Percentiles rank a stretch among this genome's conserved stretches.
Conservation (phyloP, 1,139 yeast genomes). For the Pneumocystis carinii region DNA sequence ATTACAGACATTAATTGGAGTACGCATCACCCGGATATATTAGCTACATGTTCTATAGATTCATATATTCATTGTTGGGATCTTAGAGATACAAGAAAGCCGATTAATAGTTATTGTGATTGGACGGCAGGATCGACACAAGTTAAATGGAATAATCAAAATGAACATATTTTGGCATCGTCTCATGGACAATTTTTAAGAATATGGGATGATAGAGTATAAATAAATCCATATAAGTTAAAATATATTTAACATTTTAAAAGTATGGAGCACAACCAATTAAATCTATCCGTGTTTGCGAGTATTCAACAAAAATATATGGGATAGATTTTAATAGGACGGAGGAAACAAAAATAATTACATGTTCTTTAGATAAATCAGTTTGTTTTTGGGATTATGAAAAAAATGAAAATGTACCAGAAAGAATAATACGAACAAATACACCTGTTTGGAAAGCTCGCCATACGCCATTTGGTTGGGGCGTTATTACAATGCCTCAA, state of each 20-base stretch:
- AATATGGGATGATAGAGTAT: slow-evolving; percentile 64
- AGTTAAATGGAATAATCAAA: slow-evolving; percentile 77
- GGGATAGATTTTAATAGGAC: slow-evolving; percentile 70
- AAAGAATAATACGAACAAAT: slow-evolving; percentile 48
- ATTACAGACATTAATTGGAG: slow-evolving; percentile 92
- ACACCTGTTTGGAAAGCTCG: slow-evolving; percentile 86
- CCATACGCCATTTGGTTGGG: slow-evolving; percentile 75
- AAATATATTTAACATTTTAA: background rate
- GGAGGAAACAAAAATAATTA: slow-evolving; percentile 43
- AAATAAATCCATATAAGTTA: background rate
- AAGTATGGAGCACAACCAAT: slow-evolving; percentile 60
- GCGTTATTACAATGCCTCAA: slow-evolving; percentile 83
- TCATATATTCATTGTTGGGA: slow-evolving; percentile 85
- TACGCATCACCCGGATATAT: slow-evolving; percentile 69
- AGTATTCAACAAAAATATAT: slow-evolving; percentile 65
- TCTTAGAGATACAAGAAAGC: slow-evolving; percentile 56
- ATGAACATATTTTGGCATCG: slow-evolving; percentile 66
- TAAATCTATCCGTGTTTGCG: slow-evolving; percentile 42
- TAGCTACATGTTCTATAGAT: slow-evolving; percentile 89
- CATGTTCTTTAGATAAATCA: slow-evolving; percentile 74
- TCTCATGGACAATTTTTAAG: slow-evolving; percentile 68
- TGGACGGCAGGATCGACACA: slow-evolving; percentile 93
- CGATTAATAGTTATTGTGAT: slow-evolving; percentile 69
- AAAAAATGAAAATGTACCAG: slow-evolving; percentile 31
- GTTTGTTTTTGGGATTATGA: slow-evolving; percentile 77